Evolutionary conservation across 2,329 filamentous ascomycete genomes (phyloP), one percentile per base, ranked within the genome.

Genomic region (Teratosphaeria epicoccoides): DNA sequence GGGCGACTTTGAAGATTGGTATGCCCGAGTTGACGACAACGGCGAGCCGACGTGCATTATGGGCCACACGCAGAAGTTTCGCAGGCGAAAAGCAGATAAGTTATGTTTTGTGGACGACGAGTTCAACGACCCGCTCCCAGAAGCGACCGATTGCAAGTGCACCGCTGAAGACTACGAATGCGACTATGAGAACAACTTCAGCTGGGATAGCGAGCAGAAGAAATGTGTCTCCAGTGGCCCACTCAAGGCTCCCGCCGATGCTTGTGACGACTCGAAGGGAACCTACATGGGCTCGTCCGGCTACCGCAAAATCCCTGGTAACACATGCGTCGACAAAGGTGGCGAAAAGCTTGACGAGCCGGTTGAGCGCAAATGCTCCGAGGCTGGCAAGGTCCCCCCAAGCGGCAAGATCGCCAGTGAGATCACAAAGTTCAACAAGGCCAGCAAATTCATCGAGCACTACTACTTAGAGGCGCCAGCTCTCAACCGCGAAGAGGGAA

Each of bases 61-160:
- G 91, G 93, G 93, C 20, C 90, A 95, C 67, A 95, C 84, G 63
- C 91, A 97, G 66, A 88, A 80, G 56, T 98, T 86, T 70, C 79
- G 76, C 50, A 82, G 93, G 57, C 83, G 93, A 61, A 97, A 94
- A 74, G 85, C 88, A 66, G 80, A 87, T 60, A 85, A 87, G 17
- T 82, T 95, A 55, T 98, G 94, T 70, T 95, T 96, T 66, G 78
- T 97, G 60, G 86, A 87, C 61, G 77, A 87, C 54, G 82, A 91
- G 49, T 96, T 95, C 72, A 82, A 88, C 63, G 86, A 93, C 56
- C 83, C 87, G 0, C 70, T 80, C 28, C 81, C 85, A 1, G 74
- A 83, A 55, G 84, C 80, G 24, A 81, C 88, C 61, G 70, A 81
- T 46, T 98, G 93, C 73, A 81, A 87, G 40, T 98, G 93, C 69